These are phyloP conservation scores for Barbarea vulgaris DNA, from an alignment of 345 rosid genomes.

Conservation along the genomic window DNA sequence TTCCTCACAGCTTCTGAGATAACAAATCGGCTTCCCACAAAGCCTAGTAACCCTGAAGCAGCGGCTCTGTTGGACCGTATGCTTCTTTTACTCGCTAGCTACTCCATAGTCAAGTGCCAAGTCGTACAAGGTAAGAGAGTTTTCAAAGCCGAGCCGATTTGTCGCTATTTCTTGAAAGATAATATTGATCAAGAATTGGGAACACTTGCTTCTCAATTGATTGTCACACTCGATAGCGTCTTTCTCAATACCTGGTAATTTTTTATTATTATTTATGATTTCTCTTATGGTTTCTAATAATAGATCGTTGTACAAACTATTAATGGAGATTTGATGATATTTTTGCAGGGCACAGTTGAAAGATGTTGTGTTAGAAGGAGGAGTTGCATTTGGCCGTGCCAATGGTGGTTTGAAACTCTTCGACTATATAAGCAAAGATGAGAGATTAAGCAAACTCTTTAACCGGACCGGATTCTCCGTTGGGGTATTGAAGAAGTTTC, in stretches of 20 bases:
- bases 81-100: conserved; percentile 32
- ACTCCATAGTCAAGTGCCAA: conserved; percentile 30
- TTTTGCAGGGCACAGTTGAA: conserved; percentile 27
- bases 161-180: conserved; percentile 25
- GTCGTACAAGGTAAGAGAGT: conserved; percentile 16
- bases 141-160: conserved; percentile 26
- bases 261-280: background rate
- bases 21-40: conserved; percentile 18
- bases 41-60: conserved; percentile 35
- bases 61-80: conserved; percentile 34
- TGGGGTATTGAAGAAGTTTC: conserved; percentile 11
- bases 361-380: conserved; percentile 36
- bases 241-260: conserved; percentile 30
- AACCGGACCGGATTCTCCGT: conserved; percentile 29
- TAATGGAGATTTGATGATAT: background rate
- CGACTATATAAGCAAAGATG: conserved; percentile 29
- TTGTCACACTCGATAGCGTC: conserved; percentile 23
- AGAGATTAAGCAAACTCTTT: conserved; percentile 36
- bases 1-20: conserved; percentile 32
- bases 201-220: conserved; percentile 31
- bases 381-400: conserved; percentile 34
- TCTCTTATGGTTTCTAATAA: background rate
- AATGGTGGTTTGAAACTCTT: conserved; percentile 23
- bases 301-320: background rate
- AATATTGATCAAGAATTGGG: conserved; percentile 19